Base-by-base conservation (phyloP, 768 basidiomycete genomes). In the Tremella yokohamensis region DNA sequence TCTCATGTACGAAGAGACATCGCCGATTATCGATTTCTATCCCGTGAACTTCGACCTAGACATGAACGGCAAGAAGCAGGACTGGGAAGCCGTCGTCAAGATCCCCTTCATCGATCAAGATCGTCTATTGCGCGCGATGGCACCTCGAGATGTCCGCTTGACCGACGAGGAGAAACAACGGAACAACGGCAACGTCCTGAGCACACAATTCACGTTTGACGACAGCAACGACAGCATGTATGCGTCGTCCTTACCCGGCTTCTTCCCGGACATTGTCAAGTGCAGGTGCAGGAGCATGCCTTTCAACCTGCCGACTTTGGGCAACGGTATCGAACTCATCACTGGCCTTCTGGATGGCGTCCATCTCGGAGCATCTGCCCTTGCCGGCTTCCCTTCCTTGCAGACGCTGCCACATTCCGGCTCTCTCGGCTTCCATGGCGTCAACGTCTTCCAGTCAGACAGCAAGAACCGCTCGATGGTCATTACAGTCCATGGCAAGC, bases 51-150 rank as follows among this genome's bases (percentile, higher is more conserved):
- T 98, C 64, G 91, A 90, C 63, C 85, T 83, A 63, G 96, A 99
- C 78, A 78, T 96, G 72, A 98, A 99, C 65, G 96, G 96, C 29
- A 99, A 99, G 83, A 98, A 92, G 75, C 86, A 88, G 65, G 94
- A 97, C 22, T 99, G 96, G 96, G 96, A 99, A 76, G 94, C 96
- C 0, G 84, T 98, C 51, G 91, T 99, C 54, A 98, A 98, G 79
- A 97, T 99, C 64, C 96, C 96, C 0, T 99, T 99, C 77, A 97
- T 99, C 60, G 86, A 96, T 47, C 85, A 93, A 74, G 65, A 78
- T 11, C 81, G 90, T 52, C 74, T 99, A 19, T 78, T 96, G 29
- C 79, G 79, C 29, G 89, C 93, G 2, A 97, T 99, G 94, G 78
- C 80, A 91, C 90, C 85, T 45, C 84, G 87, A 11, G 89, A 92